Percentiles rank a stretch among this genome's conserved stretches.
Evolutionary conservation across 495 filamentous ascomycete species (phyloP).

Genomic region (Penicillium odoratum): DNA sequence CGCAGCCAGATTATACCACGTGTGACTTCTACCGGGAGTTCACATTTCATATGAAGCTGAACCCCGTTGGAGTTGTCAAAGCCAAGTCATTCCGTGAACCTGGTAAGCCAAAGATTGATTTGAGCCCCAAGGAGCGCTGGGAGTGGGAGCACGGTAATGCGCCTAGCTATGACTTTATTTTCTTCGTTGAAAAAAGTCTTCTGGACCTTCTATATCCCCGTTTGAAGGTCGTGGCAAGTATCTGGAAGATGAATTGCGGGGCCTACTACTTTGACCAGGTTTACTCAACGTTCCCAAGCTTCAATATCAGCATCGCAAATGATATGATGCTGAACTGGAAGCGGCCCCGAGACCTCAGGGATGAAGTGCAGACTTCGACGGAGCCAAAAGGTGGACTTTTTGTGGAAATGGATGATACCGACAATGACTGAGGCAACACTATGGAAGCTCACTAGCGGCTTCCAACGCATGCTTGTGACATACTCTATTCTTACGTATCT

Average conservation of each 20-base stretch:
- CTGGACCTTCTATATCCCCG: conserved; percentile 65
- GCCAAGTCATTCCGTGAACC: conserved; percentile 46
- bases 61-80: conserved; percentile 45
- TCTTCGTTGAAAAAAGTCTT: conserved; percentile 67
- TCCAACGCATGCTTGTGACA: background rate
- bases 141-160: conserved; percentile 26
- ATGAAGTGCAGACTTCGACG: background rate
- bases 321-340: conserved; percentile 70
- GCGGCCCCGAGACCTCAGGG: conserved; percentile 37
- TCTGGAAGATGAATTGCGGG: conserved; percentile 64
- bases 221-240: conserved; percentile 69
- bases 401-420: background rate
- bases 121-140: conserved; percentile 41
- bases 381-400: background rate
- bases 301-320: conserved; percentile 67
- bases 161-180: conserved; percentile 49
- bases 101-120: conserved; percentile 38
- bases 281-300: conserved; percentile 52
- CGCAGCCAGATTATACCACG: conserved; percentile 37
- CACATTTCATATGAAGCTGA: conserved; percentile 29
- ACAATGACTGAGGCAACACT: conserved; percentile 1
- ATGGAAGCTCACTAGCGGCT: background rate
- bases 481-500: background rate
- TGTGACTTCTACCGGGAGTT: conserved; percentile 43
- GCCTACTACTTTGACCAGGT: conserved; percentile 61